A percentile compares a stretch with the other conserved stretches of the same genome.
phyloP scores from a whole-genome alignment of 179 eudicot genomes.

The Heliamphora pulchella region DNA sequence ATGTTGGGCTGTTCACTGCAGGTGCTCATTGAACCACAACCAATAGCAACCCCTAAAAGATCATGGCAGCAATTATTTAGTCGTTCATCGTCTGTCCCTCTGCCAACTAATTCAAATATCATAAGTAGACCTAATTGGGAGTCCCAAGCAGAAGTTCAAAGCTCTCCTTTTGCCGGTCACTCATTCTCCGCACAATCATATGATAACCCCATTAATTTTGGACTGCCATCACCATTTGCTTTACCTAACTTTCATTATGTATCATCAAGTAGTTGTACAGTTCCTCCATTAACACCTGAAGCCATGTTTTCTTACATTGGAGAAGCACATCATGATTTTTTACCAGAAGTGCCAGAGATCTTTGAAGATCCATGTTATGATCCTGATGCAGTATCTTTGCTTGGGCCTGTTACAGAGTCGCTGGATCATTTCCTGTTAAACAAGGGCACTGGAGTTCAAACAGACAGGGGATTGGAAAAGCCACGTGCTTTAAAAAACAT shows the following conservation, averaged over 20 bases:
- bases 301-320: conserved; percentile 46
- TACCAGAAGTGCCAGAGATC: conserved; percentile 79
- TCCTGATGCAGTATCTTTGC: conserved; percentile 87
- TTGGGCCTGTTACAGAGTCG: conserved; percentile 96
- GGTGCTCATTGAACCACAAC: conserved; percentile 65
- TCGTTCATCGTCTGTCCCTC: conserved; percentile 43
- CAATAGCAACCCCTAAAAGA: conserved; percentile 53
- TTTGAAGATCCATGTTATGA: conserved; percentile 98
- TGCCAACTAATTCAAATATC: conserved; percentile 51
- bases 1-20: conserved; percentile 29
- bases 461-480: conserved; percentile 41
- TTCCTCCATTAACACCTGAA: conserved; percentile 48
- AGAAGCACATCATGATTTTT: conserved; percentile 43
- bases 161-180: conserved; percentile 34
- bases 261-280: conserved; percentile 38
- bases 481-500: conserved; percentile 40
- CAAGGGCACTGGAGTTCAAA: conserved; percentile 51
- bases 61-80: conserved; percentile 95
- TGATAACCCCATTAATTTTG: conserved; percentile 76
- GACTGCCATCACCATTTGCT: conserved; percentile 66
- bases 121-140: conserved; percentile 69
- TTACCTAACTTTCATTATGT: conserved; percentile 51
- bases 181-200: conserved; percentile 46
- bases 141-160: conserved; percentile 51
- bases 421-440: conserved; percentile 81